Conservation (phyloP, 805 yeast species). For the Alloascoidea hylecoeti region DNA sequence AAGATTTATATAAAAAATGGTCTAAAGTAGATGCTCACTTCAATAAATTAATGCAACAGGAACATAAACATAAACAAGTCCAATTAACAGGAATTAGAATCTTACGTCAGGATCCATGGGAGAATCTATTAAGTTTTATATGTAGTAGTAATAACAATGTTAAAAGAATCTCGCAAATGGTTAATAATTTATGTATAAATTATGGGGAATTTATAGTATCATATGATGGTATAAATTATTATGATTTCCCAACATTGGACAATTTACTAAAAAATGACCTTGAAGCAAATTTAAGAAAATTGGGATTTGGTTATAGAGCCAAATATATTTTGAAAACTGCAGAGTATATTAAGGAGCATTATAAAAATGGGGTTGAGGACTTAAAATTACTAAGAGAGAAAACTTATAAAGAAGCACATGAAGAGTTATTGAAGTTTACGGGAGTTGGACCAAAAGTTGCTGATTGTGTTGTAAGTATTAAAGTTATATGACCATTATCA, state of each 20-base stretch:
- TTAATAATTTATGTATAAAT: conserved; percentile 56
- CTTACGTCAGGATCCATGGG: conserved; percentile 95
- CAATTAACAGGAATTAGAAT: conserved; percentile 64
- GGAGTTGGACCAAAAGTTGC: conserved; percentile 99
- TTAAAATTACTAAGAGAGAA: conserved; percentile 28
- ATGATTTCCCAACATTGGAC: conserved; percentile 66
- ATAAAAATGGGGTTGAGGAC: conserved; percentile 17
- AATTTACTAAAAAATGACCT: conserved; percentile 16
- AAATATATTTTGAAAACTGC: conserved; percentile 78
- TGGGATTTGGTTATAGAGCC: conserved; percentile 83
- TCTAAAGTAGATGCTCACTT: conserved; percentile 34
- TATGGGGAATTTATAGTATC: conserved; percentile 52
- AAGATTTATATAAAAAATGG: conserved; percentile 50
- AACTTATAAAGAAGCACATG: conserved; percentile 38
- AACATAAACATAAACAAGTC: conserved; percentile 9
- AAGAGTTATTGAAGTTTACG: conserved; percentile 43
- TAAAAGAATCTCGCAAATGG: conserved; percentile 86
- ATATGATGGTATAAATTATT: conserved; percentile 40
- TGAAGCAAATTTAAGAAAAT: conserved; percentile 27
- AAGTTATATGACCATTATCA: not conserved
- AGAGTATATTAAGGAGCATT: conserved; percentile 25
- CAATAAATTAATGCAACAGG: conserved; percentile 14
- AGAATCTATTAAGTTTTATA: conserved; percentile 75
- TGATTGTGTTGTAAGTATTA: conserved; percentile 51
- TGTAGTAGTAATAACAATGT: conserved; percentile 96